Conservation (phyloP, 139 green algal species). For the Nannochloris sp. region DNA sequence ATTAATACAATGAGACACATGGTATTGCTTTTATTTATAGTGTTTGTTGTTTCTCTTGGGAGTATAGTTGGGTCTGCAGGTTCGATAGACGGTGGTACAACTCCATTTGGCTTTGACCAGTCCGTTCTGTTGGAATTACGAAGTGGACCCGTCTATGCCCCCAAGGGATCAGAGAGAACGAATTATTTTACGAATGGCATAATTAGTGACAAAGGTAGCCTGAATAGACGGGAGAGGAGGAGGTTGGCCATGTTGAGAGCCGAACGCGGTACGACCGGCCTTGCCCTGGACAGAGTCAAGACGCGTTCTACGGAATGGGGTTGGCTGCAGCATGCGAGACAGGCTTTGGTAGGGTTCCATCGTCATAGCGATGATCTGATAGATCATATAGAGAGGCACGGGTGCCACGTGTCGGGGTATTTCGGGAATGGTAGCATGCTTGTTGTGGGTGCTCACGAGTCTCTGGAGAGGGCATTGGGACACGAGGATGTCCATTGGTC, state of each 20-base stretch:
- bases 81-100: neutral
- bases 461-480: neutral
- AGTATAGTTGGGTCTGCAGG: neutral
- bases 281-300: neutral
- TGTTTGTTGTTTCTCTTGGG: neutral
- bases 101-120: neutral
- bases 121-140: conserved; percentile 1
- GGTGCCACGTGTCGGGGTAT: conserved; percentile 8
- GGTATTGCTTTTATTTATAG: too few relatives aligned
- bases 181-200: too few relatives aligned
- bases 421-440: conserved; percentile 19
- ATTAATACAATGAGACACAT: too few relatives aligned
- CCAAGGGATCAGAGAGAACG: neutral
- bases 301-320: conserved; percentile 7
- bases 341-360: conserved; percentile 4
- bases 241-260: too few relatives aligned
- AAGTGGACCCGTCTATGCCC: neutral
- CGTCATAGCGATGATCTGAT: neutral
- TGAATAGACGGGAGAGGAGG: too few relatives aligned
- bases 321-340: neutral
- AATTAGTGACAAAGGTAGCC: too few relatives aligned
- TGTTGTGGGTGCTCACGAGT: conserved; percentile 10
- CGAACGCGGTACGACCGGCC: too few relatives aligned
- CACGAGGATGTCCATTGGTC: conserved; percentile 12
- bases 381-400: conserved; percentile 1